These are phyloP conservation scores for Colletotrichum limetticola DNA, from an alignment of 2,329 filamentous ascomycete species.

Conservation along the genomic window DNA sequence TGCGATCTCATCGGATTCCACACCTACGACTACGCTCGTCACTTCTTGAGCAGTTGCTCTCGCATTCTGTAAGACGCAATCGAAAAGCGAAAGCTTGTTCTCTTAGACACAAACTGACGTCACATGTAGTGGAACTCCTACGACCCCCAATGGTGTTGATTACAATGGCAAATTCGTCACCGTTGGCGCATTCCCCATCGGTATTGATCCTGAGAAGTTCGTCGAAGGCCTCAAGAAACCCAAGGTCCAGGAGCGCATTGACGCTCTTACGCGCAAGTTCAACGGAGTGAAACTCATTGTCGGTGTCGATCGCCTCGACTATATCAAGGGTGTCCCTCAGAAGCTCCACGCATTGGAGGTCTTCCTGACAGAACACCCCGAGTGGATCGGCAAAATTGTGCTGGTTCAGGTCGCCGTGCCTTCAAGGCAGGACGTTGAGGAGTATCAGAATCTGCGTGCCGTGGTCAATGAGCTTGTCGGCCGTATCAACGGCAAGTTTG, in stretches of 20 bases:
- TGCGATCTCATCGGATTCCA: slow-evolving; percentile 98
- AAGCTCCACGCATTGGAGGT: slow-evolving; percentile 97
- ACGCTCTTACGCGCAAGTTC: slow-evolving; percentile 87
- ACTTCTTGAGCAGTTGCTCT: slow-evolving; percentile 97
- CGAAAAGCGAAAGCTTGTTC: too few relatives aligned
- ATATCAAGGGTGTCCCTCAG: slow-evolving; percentile 98
- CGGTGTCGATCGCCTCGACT: slow-evolving; percentile 95
- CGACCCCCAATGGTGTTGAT: slow-evolving; percentile 92
- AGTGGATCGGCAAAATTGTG: slow-evolving; percentile 98
- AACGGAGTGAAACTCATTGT: slow-evolving; percentile 97
- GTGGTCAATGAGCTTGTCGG: slow-evolving; percentile 98
- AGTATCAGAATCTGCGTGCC: slow-evolving; percentile 95
- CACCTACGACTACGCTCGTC: slow-evolving; percentile 98
- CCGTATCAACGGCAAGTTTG: slow-evolving; percentile 96
- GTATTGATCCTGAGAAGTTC: slow-evolving; percentile 97
- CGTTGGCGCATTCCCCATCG: slow-evolving; percentile 96
- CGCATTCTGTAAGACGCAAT: slow-evolving; percentile 76
- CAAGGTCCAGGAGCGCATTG: slow-evolving; percentile 88
- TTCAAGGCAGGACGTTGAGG: slow-evolving; percentile 93
- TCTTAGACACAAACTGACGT: neutral
- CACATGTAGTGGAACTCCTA: slow-evolving; percentile 67
- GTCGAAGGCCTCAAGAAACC: slow-evolving; percentile 87
- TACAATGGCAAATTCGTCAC: slow-evolving; percentile 90
- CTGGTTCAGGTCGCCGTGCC: slow-evolving; percentile 96
- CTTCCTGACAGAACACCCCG: slow-evolving; percentile 95